Conservation (phyloP, 495 filamentous ascomycete genomes). For the Neurospora tetraspora region DNA sequence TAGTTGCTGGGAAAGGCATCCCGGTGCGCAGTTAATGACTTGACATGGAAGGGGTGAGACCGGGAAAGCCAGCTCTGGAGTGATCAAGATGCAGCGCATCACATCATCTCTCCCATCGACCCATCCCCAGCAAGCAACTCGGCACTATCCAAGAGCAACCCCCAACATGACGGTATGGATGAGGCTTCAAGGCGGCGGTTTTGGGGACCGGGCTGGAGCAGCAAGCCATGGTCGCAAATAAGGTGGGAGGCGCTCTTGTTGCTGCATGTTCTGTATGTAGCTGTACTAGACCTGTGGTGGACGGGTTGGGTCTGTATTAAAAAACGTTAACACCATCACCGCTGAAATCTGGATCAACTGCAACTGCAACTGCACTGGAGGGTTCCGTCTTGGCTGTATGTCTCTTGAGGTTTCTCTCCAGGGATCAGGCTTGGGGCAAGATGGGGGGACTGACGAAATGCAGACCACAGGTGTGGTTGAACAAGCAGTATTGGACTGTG, state of each 20-base stretch:
- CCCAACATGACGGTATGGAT: neutral
- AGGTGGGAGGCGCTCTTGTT: neutral
- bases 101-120: neutral
- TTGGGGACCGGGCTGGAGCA: neutral
- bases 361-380: slow-evolving; percentile 5
- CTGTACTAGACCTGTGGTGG: neutral
- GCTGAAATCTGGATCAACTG: neutral
- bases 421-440: slow-evolving; percentile 16
- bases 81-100: neutral
- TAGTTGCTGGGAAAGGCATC: neutral
- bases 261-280: slow-evolving; percentile 1
- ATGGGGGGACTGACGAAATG: neutral
- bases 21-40: neutral
- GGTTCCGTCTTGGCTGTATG: slow-evolving; percentile 9
- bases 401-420: slow-evolving; percentile 8
- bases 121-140: neutral
- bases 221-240: neutral
- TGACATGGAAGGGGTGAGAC: neutral
- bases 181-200: too few relatives aligned
- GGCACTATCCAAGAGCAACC: neutral
- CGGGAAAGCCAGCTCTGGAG: neutral
- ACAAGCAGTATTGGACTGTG: slow-evolving; percentile 21
- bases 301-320: neutral
- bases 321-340: neutral
- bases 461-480: slow-evolving; percentile 15